Evolutionary conservation across 352 stramenopile genomes (phyloP).

Genomic region (Phytophthora meadii): DNA sequence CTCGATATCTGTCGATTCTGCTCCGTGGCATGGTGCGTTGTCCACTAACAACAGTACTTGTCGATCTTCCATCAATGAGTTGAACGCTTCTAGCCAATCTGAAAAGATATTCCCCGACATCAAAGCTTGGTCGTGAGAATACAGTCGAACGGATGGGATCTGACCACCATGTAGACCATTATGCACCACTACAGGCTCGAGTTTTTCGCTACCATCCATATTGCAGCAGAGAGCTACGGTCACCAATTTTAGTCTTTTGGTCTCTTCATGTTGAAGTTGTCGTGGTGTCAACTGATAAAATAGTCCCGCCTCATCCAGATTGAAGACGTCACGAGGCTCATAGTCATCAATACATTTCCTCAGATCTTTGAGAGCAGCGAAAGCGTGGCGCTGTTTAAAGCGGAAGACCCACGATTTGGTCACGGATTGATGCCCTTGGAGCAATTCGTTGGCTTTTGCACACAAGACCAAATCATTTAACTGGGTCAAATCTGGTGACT

Average conservation of each 20-base stretch:
- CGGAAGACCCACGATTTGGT: slow-evolving; percentile 32
- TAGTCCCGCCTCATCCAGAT: slow-evolving; percentile 25
- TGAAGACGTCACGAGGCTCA: slow-evolving; percentile 24
- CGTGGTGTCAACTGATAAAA: slow-evolving; percentile 27
- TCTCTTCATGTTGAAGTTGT: slow-evolving; percentile 14
- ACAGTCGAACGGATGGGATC: slow-evolving; percentile 17
- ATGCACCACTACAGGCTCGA: slow-evolving; percentile 26
- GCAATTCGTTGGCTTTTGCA: slow-evolving; percentile 25
- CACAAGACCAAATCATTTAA: slow-evolving; percentile 21
- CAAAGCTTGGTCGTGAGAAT: slow-evolving; percentile 24
- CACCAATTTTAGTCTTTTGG: slow-evolving; percentile 16
- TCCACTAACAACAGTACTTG: slow-evolving; percentile 27
- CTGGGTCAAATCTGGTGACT: slow-evolving; percentile 10
- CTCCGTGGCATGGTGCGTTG: slow-evolving; percentile 24
- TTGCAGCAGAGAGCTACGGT: slow-evolving; percentile 28
- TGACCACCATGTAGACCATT: slow-evolving; percentile 7
- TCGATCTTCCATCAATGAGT: slow-evolving; percentile 21
- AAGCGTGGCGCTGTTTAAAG: slow-evolving; percentile 25
- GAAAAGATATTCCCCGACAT: slow-evolving; percentile 23
- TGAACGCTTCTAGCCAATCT: slow-evolving; percentile 27
- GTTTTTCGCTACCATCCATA: slow-evolving; percentile 30
- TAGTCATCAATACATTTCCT: slow-evolving; percentile 21
- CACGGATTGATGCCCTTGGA: slow-evolving; percentile 15
- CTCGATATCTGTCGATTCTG: slow-evolving; percentile 3
- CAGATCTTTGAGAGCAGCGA: slow-evolving; percentile 20